Evolutionary conservation across 345 rosid species (phyloP), one percentile per base, ranked within the genome.

Genomic region (Arabis alpina): DNA sequence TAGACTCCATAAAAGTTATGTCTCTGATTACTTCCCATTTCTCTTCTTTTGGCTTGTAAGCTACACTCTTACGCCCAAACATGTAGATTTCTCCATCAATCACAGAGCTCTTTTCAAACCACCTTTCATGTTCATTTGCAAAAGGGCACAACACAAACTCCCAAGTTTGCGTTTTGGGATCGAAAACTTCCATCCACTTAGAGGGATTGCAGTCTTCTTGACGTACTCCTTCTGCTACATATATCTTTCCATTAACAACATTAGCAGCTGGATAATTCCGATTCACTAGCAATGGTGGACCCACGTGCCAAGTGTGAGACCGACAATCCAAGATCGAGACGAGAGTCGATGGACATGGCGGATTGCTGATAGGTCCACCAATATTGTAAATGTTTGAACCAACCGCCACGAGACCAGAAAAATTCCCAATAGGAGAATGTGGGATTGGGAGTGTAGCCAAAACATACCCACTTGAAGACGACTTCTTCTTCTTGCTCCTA

Each of bases 121-220:
- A 3, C 30, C 30, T 27, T 27, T 27, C 30, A 4, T 3, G 4
- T 27, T 2, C 4, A 27, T 27, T 2, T 2, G 3, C 4, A 4
- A 27, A 27, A 27, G 4, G 32, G 32, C 32, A 28, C 32, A 5
- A 28, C 4, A 28, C 32, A 28, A 28, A 5, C 32, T 28, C 32
- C 32, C 32, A 92, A 11, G 64, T 14, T 43, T 69, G 65, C 2
- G 54, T 72, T 27, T 48, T 61, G 1, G 87, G 82, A 49, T 86
- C 86, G 16, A 79, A 86, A 34, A 79, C 96, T 76, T 89, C 96
- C n/a, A 92, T 89, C 89, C 90, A 92, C 13, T 83, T 69, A 54
- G 56, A 80, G 11, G 83, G 65, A 8, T 73, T 82, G 82, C 14
- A 79, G 10, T 54, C 85, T 28, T 80, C 39, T 60, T 84, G 82